These are phyloP conservation scores for Microthyrium microscopicum DNA, from an alignment of 2,329 filamentous ascomycete genomes.

Conservation along the genomic window DNA sequence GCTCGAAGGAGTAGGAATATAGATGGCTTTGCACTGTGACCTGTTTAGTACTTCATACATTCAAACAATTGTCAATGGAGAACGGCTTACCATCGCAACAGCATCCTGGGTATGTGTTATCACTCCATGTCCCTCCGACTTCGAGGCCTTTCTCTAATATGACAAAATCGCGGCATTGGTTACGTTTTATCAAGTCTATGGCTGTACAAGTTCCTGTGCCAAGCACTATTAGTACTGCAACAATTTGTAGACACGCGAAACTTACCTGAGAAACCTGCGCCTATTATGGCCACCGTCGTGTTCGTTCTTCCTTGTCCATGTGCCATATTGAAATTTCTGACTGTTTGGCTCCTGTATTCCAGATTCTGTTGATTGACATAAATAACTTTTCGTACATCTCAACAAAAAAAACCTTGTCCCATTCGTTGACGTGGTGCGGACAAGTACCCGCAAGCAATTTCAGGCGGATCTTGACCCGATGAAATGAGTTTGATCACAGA, in stretches of 20 bases:
- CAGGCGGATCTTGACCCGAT: no score
- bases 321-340: no score
- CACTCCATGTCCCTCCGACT: slow-evolving; percentile 35
- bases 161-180: slow-evolving; percentile 37
- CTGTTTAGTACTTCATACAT: slow-evolving; percentile 25
- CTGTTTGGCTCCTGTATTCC: no score
- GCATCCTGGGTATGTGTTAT: slow-evolving; percentile 32
- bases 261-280: slow-evolving; percentile 35
- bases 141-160: slow-evolving; percentile 39
- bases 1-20: slow-evolving; percentile 45
- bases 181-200: slow-evolving; percentile 37
- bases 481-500: no score
- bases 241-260: not conserved
- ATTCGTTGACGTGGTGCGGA: no score
- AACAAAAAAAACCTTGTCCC: no score
- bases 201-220: slow-evolving; percentile 35
- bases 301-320: no score
- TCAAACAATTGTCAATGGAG: not conserved
- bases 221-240: slow-evolving; percentile 7
- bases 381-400: no score
- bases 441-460: no score
- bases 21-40: no score
- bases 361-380: no score
- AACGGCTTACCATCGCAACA: slow-evolving; percentile 36
- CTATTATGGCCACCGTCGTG: slow-evolving; percentile 42